Percentiles rank a stretch among this genome's conserved stretches.
Evolutionary conservation across 306 rosid genomes (phyloP).

Genomic region (Quercus rubra): DNA sequence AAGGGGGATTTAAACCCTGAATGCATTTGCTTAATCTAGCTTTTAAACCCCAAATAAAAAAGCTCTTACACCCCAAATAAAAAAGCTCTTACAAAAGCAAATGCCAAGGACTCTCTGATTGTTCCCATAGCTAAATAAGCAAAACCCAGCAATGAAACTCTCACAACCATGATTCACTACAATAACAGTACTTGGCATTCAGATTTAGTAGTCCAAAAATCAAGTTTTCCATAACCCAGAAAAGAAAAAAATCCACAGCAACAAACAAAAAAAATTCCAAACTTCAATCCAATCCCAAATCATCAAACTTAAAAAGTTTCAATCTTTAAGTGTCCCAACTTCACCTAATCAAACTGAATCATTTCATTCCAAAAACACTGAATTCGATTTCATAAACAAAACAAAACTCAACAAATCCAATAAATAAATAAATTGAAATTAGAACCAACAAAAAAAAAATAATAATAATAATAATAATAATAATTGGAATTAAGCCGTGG

Average conservation of each 20-base stretch:
- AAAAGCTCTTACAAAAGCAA: background rate
- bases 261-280: background rate
- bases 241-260: background rate
- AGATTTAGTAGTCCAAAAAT: background rate
- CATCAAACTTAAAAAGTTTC: constrained; percentile 5
- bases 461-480: background rate
- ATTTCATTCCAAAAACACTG: background rate
- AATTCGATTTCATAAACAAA: constrained; percentile 18
- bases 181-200: background rate
- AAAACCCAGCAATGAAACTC: background rate
- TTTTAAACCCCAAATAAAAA: background rate
- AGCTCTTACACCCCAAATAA: background rate
- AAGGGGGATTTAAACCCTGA: too few relatives aligned
- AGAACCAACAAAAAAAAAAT: background rate
- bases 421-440: constrained; percentile 2
- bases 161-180: background rate
- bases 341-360: background rate
- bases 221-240: background rate
- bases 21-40: too few relatives aligned
- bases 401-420: constrained; percentile 9
- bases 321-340: constrained; percentile 4
- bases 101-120: background rate
- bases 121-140: background rate
- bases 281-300: constrained; percentile 7
- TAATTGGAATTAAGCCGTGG: background rate